These are phyloP conservation scores for Arabidopsis hybrid DNA, from an alignment of 441 rosid species.

Conservation along the genomic window DNA sequence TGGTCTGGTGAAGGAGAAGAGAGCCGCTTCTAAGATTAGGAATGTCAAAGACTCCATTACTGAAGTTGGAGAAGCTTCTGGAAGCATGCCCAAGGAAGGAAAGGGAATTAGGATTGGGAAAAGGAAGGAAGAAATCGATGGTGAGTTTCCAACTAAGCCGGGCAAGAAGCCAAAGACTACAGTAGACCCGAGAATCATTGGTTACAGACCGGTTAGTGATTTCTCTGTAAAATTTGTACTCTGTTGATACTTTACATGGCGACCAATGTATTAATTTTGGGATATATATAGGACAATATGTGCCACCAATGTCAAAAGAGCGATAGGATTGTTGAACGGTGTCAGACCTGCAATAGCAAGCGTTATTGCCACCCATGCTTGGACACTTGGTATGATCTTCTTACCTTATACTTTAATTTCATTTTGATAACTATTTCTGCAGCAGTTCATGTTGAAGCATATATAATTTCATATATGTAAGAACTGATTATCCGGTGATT, in stretches of 20 bases:
- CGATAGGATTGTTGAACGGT: slow-evolving; percentile 68
- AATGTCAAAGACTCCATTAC: too few species aligned
- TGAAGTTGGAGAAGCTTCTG: neutral
- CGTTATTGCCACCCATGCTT: slow-evolving; percentile 71
- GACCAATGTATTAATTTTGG: too few species aligned
- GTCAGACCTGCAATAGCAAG: slow-evolving; percentile 59
- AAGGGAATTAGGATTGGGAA: neutral
- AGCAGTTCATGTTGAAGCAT: too few species aligned
- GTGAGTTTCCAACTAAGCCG: neutral
- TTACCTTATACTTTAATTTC: slow-evolving; percentile 1
- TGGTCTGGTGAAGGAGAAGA: too few species aligned
- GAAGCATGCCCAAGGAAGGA: neutral
- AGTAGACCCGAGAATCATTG: neutral
- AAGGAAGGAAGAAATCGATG: neutral
- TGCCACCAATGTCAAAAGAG: slow-evolving; percentile 88
- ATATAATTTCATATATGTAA: too few species aligned
- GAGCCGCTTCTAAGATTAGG: too few species aligned
- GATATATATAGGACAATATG: slow-evolving; percentile 23
- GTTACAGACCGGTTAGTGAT: slow-evolving; percentile 3
- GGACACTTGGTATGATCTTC: slow-evolving; percentile 54
- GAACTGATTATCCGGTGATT: too few species aligned
- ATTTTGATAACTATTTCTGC: neutral
- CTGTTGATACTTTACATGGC: too few species aligned
- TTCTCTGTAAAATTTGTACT: too few species aligned
- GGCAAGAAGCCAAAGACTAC: neutral